Conservation (phyloP, 2,329 filamentous ascomycete genomes). For the Hawksworthiomyces lignivorus region DNA sequence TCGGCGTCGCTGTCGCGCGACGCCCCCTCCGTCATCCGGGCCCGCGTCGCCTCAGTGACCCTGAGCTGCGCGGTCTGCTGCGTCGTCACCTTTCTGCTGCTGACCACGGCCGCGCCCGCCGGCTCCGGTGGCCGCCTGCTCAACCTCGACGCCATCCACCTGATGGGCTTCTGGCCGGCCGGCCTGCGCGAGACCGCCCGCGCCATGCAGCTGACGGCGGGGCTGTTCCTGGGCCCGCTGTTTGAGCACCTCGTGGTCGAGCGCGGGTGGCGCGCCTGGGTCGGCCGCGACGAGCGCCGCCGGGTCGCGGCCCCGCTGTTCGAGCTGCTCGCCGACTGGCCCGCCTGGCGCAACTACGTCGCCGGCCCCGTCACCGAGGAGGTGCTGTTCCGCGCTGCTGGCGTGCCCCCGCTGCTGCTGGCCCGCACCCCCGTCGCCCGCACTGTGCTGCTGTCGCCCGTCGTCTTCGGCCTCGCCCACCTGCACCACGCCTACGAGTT, state of each 20-base stretch:
- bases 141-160: constrained; percentile 46
- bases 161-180: constrained; percentile 76
- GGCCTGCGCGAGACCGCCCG: constrained; percentile 56
- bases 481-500: constrained; percentile 96
- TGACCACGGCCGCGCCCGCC: constrained; percentile 46
- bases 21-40: constrained; percentile 80
- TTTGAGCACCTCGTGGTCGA: constrained; percentile 73
- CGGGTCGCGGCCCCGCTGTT: constrained; percentile 42
- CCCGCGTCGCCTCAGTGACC: constrained; percentile 73
- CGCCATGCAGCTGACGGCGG: constrained; percentile 60
- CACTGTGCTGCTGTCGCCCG: constrained; percentile 73
- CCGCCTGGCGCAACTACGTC: constrained; percentile 78
- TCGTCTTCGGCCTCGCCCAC: constrained; percentile 90
- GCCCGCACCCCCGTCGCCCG: constrained; percentile 48
- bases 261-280: constrained; percentile 59
- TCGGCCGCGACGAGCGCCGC: constrained; percentile 20
- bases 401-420: constrained; percentile 73
- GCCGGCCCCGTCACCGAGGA: constrained; percentile 89
- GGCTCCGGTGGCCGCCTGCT: constrained; percentile 26
- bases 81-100: constrained; percentile 56
- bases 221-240: constrained; percentile 78
- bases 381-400: constrained; percentile 81
- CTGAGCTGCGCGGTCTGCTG: constrained; percentile 65
- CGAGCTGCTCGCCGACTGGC: constrained; percentile 64
- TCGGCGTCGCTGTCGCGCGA: constrained; percentile 74